Evolutionary conservation across 2,329 filamentous ascomycete genomes (phyloP).

Genomic region (Apiospora kogelbergensis): DNA sequence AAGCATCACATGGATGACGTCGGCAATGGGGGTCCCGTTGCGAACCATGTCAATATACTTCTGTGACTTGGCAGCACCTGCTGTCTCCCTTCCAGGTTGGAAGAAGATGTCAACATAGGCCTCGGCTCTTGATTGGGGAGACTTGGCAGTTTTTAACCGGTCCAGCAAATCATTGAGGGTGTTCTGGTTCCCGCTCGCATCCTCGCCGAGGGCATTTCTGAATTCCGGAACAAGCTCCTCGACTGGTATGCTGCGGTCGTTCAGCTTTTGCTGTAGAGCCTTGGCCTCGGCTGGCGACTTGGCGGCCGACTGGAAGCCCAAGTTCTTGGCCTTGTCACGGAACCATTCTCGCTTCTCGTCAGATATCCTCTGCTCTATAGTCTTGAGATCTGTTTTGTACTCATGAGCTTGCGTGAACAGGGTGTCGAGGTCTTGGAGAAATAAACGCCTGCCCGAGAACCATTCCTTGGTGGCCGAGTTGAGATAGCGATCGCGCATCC

Average conservation of each 20-base stretch:
- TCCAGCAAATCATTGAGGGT: conserved; percentile 32
- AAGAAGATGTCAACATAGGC: conserved; percentile 45
- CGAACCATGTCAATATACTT: conserved; percentile 41
- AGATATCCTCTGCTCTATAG: conserved; percentile 49
- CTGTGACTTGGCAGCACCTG: conserved; percentile 28
- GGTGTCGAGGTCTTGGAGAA: conserved; percentile 49
- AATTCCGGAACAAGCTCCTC: conserved; percentile 28
- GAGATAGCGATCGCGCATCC: conserved; percentile 42
- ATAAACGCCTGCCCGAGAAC: conserved; percentile 50
- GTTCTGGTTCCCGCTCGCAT: conserved; percentile 21
- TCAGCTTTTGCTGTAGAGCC: conserved; percentile 27
- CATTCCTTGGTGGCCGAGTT: conserved; percentile 43
- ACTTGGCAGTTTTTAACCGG: conserved; percentile 32
- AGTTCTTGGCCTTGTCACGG: conserved; percentile 33
- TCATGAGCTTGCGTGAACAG: conserved; percentile 49
- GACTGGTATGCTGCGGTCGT: conserved; percentile 25
- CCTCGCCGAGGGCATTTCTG: conserved; percentile 23
- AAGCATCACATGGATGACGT: conserved; percentile 30
- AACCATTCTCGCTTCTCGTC: conserved; percentile 56
- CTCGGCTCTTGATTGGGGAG: conserved; percentile 34
- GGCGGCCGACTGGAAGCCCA: conserved; percentile 26
- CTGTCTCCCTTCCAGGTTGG: conserved; percentile 34
- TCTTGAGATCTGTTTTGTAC: conserved; percentile 41
- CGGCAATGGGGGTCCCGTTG: conserved; percentile 28
- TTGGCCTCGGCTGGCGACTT: conserved; percentile 25